These are phyloP conservation scores for Guadua angustifolia DNA, from an alignment of 176 grass and related monocot species.

Conservation along the genomic window DNA sequence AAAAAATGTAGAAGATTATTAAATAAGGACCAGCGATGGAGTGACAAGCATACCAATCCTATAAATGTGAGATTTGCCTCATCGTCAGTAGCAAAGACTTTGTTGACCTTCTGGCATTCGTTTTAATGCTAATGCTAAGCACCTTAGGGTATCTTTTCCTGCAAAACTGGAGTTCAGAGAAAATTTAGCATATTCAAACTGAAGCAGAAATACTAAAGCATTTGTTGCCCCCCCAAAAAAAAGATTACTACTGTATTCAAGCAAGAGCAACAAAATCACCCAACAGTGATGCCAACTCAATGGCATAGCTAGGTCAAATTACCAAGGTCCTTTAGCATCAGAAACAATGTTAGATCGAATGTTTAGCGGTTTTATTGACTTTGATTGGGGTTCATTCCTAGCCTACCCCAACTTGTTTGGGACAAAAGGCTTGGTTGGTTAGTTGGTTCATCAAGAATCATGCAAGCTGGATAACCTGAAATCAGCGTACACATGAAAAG, in stretches of 20 bases:
- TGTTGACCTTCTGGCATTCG: constrained; percentile 86
- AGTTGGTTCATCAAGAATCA: neutral
- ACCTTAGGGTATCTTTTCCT: constrained; percentile 87
- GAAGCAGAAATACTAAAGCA: constrained; percentile 1
- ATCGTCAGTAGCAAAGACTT: constrained; percentile 77
- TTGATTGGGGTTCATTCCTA: too few relatives aligned
- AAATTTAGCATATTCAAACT: constrained; percentile 42
- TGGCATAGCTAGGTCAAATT: constrained; percentile 1
- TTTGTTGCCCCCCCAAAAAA: neutral
- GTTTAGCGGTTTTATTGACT: too few relatives aligned
- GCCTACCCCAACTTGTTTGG: too few relatives aligned
- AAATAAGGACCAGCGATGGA: constrained; percentile 26
- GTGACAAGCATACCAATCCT: constrained; percentile 74
- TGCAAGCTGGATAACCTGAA: constrained; percentile 28
- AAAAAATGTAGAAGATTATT: constrained; percentile 5
- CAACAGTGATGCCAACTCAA: neutral
- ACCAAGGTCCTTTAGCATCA: neutral
- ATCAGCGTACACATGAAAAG: constrained; percentile 35
- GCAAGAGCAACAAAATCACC: constrained; percentile 15
- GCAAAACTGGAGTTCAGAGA: constrained; percentile 76
- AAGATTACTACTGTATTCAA: neutral
- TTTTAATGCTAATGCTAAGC: constrained; percentile 94
- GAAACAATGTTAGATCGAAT: constrained; percentile 5
- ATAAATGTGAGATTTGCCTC: constrained; percentile 96
- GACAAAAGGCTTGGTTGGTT: too few relatives aligned